Conservation (phyloP, 176 grass and related monocot species). For the Musa itinerans region DNA sequence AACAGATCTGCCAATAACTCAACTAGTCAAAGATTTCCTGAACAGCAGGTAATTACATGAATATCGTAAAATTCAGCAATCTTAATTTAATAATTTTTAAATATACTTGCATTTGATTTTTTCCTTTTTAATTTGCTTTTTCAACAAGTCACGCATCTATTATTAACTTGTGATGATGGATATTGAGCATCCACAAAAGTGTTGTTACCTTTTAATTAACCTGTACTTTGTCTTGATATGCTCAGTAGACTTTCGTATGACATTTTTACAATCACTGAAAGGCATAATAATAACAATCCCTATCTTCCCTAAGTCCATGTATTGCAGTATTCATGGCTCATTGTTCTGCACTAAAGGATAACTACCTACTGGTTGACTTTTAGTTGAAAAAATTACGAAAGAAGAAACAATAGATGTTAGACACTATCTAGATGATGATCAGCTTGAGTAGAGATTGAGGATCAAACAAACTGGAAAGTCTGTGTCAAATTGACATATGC, state of each 20-base stretch:
- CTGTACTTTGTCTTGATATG: not conserved
- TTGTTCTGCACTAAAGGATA: too few species aligned
- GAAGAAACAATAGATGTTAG: not conserved
- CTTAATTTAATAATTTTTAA: not conserved
- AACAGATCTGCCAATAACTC: conserved; percentile 34
- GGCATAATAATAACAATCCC: not conserved
- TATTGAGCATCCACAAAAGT: not conserved
- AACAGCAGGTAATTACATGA: conserved; percentile 49
- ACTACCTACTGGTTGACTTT: not conserved
- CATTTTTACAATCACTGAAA: not conserved
- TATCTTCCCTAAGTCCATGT: not conserved
- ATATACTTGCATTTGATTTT: not conserved
- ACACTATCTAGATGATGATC: not conserved
- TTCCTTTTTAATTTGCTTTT: not conserved
- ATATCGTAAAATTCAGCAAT: not conserved
- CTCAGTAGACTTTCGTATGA: not conserved
- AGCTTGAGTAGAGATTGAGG: not conserved
- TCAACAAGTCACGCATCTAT: not conserved
- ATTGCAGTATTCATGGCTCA: too few species aligned
- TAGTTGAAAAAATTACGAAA: not conserved
- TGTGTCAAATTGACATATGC: not conserved
- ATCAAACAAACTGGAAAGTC: not conserved
- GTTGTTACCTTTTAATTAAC: not conserved
- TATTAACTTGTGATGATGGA: not conserved
- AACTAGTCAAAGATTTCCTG: conserved; percentile 27